Conservation (phyloP, 1,139 yeast species). For the Protomyces gravidus region DNA sequence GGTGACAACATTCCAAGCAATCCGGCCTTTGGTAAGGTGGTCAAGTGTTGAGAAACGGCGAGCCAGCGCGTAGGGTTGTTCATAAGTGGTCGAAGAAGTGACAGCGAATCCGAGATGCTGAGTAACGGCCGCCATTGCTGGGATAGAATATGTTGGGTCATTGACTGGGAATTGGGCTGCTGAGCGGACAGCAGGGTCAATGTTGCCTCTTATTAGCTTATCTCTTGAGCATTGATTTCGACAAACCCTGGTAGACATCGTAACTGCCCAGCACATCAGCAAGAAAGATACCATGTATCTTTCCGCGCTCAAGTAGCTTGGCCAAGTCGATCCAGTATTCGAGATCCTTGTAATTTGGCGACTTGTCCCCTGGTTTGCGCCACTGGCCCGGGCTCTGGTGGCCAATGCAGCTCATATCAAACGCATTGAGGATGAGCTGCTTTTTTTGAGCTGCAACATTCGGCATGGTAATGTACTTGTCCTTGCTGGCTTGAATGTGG, state of each 20-base stretch:
- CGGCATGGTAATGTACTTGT: neutral
- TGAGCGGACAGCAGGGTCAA: constrained; percentile 41
- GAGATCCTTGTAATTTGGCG: constrained; percentile 43
- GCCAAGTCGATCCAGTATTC: constrained; percentile 50
- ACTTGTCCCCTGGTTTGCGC: constrained; percentile 47
- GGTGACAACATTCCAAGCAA: constrained; percentile 48
- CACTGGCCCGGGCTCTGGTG: constrained; percentile 47
- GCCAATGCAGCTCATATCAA: constrained; percentile 46
- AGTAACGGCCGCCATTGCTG: constrained; percentile 47
- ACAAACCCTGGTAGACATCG: constrained; percentile 43
- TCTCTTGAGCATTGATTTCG: neutral
- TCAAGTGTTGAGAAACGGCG: constrained; percentile 46
- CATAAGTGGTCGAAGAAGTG: constrained; percentile 46
- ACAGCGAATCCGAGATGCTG: constrained; percentile 44
- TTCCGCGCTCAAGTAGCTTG: constrained; percentile 47
- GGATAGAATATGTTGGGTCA: constrained; percentile 43
- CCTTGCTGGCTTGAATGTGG: neutral
- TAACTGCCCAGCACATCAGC: constrained; percentile 51
- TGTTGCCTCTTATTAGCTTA: constrained; percentile 38
- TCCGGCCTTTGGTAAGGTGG: constrained; percentile 45
- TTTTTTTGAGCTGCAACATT: constrained; percentile 25
- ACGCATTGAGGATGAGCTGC: constrained; percentile 44
- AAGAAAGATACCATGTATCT: constrained; percentile 47
- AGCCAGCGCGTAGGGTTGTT: constrained; percentile 46
- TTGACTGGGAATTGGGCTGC: constrained; percentile 44